Base-by-base conservation (phyloP, 2,329 filamentous ascomycete species). In the Pezicula rhizophila region DNA sequence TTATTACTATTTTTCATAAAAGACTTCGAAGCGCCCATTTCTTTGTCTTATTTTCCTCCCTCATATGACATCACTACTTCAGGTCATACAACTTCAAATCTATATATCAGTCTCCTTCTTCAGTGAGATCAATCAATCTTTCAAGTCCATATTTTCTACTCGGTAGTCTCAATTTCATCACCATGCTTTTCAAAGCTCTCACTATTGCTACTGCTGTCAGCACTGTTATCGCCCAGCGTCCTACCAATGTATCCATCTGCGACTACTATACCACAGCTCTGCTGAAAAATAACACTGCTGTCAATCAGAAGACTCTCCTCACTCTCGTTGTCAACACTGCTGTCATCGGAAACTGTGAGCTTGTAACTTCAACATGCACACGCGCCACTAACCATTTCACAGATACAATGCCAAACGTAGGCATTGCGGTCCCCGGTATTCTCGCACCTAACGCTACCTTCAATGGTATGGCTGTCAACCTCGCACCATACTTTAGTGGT, bases 201-300 rank as follows among this genome's bases (percentile, higher is more conserved):
- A 45, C 50, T 17, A 39, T 45, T n/a, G 58, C 47, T 18, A 46
- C 57, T 25, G 60, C 63, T 31, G 51, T 64, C 38, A 60, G 60
- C 39, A 57, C 57, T 14, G 59, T 57, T 38, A 53, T 54, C 52
- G 71, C 72, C 17, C 73, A 78, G 62, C 71, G 76, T 40, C 75
- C 75, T 3, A 45, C 61, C 11, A 70, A 76, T 57, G 70, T 62
- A 2, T 72, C 76, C 51, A 76, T 84, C 56, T 84, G 80, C 65
- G 79, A 83, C 67, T 80, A 81, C 65, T 84, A 84, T 66, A 82
- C 79, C 31, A 78, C 70, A 3, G 73, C 75, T n/a, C 63, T 82
- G 10, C 68, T 82, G 47, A 76, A 71, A 62, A 69, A 79, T 35
- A 83, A 82, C 68, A 82, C 74, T 34, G 75, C 76, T 15, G 71